Conservation (phyloP, 345 rosid genomes). For the Odontarrhena argentea region DNA sequence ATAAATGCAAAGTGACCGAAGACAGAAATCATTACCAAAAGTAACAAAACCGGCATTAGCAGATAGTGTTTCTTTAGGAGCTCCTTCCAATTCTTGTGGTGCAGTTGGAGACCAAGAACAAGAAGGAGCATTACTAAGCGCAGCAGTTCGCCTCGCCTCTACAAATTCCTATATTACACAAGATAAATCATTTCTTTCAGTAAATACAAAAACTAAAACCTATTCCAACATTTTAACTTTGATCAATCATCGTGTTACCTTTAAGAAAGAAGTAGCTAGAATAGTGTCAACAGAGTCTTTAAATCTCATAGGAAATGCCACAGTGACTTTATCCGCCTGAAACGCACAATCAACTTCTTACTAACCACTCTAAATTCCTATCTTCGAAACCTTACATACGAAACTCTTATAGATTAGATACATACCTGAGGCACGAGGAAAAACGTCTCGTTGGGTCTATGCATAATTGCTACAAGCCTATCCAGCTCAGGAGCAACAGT, state of each 20-base stretch:
- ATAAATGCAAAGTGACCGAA: neutral
- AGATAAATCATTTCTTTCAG: slow-evolving; percentile 1
- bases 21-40: slow-evolving; percentile 63
- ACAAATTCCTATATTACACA: slow-evolving; percentile 71
- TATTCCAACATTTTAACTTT: neutral
- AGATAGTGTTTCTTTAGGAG: slow-evolving; percentile 68
- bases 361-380: neutral
- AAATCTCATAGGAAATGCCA: slow-evolving; percentile 95
- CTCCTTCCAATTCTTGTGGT: slow-evolving; percentile 70
- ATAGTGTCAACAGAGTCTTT: slow-evolving; percentile 76
- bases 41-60: slow-evolving; percentile 97
- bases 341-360: slow-evolving; percentile 19
- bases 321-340: slow-evolving; percentile 86
- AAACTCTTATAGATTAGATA: neutral
- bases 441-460: slow-evolving; percentile 91
- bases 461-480: slow-evolving; percentile 78
- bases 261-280: slow-evolving; percentile 87
- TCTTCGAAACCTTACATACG: neutral
- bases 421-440: slow-evolving; percentile 82
- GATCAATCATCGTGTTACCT: slow-evolving; percentile 51
- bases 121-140: slow-evolving; percentile 81
- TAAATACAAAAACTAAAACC: neutral
- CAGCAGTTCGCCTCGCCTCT: slow-evolving; percentile 80
- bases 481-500: slow-evolving; percentile 59
- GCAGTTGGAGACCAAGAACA: slow-evolving; percentile 82